Evolutionary conservation across 768 basidiomycete species (phyloP), one percentile per base, ranked within the genome.

Genomic region (Leccinum barrowsii): DNA sequence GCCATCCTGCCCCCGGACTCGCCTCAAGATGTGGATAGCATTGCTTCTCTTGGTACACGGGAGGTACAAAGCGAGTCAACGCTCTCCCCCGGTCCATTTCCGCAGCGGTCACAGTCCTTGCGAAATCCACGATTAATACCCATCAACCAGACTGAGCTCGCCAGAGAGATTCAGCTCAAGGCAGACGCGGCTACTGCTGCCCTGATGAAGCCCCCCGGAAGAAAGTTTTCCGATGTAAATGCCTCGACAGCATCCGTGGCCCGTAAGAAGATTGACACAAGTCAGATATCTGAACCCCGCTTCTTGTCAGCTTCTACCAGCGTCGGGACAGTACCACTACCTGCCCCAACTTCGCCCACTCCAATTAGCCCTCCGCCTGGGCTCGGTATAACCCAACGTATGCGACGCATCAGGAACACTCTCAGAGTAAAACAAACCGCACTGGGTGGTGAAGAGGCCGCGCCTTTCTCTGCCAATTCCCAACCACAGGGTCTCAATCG

Each of bases 331-430:
- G 77, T 88, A 53, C 85, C 88, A 44, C 74, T 86, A 46, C 82
- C 80, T 32, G 58, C 49, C 26, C 56, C 60, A 21, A 59, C 57
- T 5, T 75, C 81, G 11, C 76, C 82, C 22, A 62, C 65, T 19
- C 55, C 65, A 32, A 50, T 63, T 22, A 73, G 75, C 57, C 73
- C 76, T 12, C 70, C 77, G 44, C 68, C 80, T 28, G 81, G 79
- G 55, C 68, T 79, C 37, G 76, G 74, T 64, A 80, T 92, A 58
- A 85, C 87, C 48, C 83, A 85, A 42, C 84, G 89, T 22, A 84
- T 93, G 77, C 87, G 83, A 72, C 85, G 82, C 66, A 73, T 93
- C 50, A 79, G 86, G 54, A 82, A 89, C 52, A 87, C 87, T 0
- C 75, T 92, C 57, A 81, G 87, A 46, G 76, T 83, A 28, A 82